A percentile compares a stretch with the other conserved stretches of the same genome.
These are phyloP conservation scores for Aspergillus ibericus DNA, from an alignment of 2,329 filamentous ascomycete species.

Conservation along the genomic window DNA sequence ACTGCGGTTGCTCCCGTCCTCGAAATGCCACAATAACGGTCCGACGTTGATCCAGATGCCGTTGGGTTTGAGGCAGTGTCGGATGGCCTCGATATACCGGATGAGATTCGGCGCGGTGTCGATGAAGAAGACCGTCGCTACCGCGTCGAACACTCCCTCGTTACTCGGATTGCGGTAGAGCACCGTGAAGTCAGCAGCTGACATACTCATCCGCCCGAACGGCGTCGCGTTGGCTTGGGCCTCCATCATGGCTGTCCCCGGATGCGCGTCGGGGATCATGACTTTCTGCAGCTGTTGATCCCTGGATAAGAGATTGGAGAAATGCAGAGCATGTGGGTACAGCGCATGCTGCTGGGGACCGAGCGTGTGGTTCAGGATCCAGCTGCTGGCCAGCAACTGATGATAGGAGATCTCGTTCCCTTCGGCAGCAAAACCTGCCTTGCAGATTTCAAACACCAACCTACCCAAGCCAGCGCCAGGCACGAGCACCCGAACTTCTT, in stretches of 20 bases:
- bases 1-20: conserved; percentile 52
- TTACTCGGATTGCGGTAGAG: conserved; percentile 69
- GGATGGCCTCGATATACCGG: conserved; percentile 81
- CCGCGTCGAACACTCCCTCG: conserved; percentile 69
- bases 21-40: conserved; percentile 93
- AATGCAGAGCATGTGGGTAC: conserved; percentile 82
- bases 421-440: conserved; percentile 70
- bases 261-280: conserved; percentile 77
- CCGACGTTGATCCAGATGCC: conserved; percentile 89
- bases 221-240: conserved; percentile 29
- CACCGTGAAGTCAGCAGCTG: conserved; percentile 88
- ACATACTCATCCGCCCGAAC: conserved; percentile 81
- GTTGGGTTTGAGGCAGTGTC: conserved; percentile 71
- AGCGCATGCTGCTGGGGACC: conserved; percentile 66
- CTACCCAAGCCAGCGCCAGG: conserved; percentile 88
- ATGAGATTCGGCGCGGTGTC: conserved; percentile 95
- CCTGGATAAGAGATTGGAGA: conserved; percentile 79
- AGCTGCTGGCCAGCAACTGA: conserved; percentile 80
- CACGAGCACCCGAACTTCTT: conserved; percentile 68
- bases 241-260: conserved; percentile 56
- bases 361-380: conserved; percentile 55
- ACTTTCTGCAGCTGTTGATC: conserved; percentile 73
- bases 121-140: conserved; percentile 91
- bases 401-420: conserved; percentile 98
- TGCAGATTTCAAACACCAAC: conserved; percentile 82